These are phyloP conservation scores for Lachnellula cervina DNA, from an alignment of 2,329 filamentous ascomycete species.

Conservation along the genomic window DNA sequence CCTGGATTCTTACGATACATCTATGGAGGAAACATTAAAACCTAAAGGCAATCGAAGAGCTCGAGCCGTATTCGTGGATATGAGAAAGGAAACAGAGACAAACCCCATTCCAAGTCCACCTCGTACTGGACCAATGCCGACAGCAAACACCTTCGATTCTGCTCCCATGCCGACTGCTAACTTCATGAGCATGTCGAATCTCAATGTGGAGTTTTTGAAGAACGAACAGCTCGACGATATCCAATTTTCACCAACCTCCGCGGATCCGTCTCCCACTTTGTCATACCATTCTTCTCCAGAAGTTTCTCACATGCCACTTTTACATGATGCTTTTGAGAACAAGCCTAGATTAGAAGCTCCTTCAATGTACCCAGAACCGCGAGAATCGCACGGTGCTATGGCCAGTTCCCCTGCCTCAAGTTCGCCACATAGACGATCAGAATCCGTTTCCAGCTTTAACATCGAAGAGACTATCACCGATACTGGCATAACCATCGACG, in stretches of 20 bases:
- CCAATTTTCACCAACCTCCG: conserved; percentile 25
- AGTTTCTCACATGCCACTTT: conserved; percentile 42
- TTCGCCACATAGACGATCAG: conserved; percentile 49
- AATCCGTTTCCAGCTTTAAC: conserved; percentile 56
- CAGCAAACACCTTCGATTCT: conserved; percentile 42
- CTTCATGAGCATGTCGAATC: conserved; percentile 48
- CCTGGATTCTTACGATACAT: conserved; percentile 57
- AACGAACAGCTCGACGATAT: conserved; percentile 17
- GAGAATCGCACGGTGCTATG: conserved; percentile 12
- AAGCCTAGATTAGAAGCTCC: conserved; percentile 37
- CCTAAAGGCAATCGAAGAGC: conserved; percentile 44
- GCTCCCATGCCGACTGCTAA: conserved; percentile 52
- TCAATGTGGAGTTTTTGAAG: conserved; percentile 42
- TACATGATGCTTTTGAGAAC: conserved; percentile 40
- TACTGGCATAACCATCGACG: conserved; percentile 82
- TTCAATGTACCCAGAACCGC: conserved; percentile 15
- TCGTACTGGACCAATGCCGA: conserved; percentile 45
- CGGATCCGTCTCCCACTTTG: conserved; percentile 40
- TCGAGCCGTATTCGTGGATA: conserved; percentile 53
- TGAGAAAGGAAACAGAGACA: conserved; percentile 52
- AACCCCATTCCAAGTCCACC: conserved; percentile 52
- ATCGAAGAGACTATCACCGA: conserved; percentile 64
- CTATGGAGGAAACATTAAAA: conserved; percentile 63
- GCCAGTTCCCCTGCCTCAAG: conserved; percentile 13
- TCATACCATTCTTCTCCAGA: conserved; percentile 50